Evolutionary conservation across 2,329 filamentous ascomycete genomes (phyloP), one percentile per base, ranked within the genome.

Genomic region (Colletotrichum truncatum): DNA sequence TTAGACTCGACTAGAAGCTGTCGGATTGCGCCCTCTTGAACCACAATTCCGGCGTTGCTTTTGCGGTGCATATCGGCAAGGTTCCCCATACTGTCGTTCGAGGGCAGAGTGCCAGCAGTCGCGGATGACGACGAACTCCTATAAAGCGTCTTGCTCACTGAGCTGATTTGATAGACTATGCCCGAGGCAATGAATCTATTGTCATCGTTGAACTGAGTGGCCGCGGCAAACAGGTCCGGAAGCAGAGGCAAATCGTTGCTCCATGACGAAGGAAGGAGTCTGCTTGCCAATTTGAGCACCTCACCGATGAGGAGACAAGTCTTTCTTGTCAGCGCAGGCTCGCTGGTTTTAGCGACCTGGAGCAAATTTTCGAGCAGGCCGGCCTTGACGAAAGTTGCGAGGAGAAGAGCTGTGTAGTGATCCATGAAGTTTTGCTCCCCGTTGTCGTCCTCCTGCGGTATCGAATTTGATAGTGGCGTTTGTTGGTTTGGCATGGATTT

Each of bases 81-180:
- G 36, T 85, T 83, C 38, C 80, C 80, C 68, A 83, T 74, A 68
- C 79, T 82, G 66, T 80, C 81, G 59, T 77, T 80, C 6, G 80
- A 80, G 1, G 82, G 77, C 11, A 84, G 68, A 7, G 74, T 70
- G 7, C 77, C 74, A 21, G 73, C 70, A 3, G 76, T 76, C 3
- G 76, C 70, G 2, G 75, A 68, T 60, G 77, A 78, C 6, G 81
- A 77, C 6, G 88, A 87, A 49, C 93, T 97, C 62, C 94, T 87
- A 74, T 97, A 97, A 12, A 99, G 81, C 0, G 94, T 98, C 68
- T 93, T 89, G 76, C 95, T 99, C 70, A 99, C 94, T 74, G 95
- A 98, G 80, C 97, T 97, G 57, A 99, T 97, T 75, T 98, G 96
- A 73, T 98, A 99, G 11, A 99, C 93, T 16, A 97, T 97, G 7